phyloP scores from a whole-genome alignment of 805 yeast species.

The Ogataea glucozyma region DNA sequence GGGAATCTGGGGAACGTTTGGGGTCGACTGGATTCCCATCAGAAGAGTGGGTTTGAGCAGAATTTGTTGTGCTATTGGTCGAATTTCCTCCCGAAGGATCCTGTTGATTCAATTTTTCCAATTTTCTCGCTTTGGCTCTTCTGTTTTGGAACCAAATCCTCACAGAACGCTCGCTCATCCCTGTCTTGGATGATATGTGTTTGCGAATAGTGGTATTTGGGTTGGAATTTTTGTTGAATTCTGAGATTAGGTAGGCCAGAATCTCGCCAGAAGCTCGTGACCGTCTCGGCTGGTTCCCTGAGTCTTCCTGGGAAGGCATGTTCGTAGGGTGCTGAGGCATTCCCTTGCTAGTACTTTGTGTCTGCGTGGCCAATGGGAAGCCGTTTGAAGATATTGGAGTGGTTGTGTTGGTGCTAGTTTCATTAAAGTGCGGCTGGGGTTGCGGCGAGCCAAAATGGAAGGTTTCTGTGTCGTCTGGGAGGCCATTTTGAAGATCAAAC shows the following conservation, averaged over 20 bases:
- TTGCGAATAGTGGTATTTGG: slow-evolving; percentile 75
- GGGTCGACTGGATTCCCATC: neutral
- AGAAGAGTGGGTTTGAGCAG: neutral
- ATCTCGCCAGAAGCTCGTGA: slow-evolving; percentile 63
- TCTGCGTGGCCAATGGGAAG: slow-evolving; percentile 1
- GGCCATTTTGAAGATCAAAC: slow-evolving; percentile 8
- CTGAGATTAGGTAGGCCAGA: slow-evolving; percentile 62
- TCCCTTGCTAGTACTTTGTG: too few species aligned
- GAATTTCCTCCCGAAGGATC: slow-evolving; percentile 9
- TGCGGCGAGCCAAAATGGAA: slow-evolving; percentile 8
- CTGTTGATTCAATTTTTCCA: slow-evolving; percentile 47
- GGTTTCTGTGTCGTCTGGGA: slow-evolving; percentile 8
- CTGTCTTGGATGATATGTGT: slow-evolving; percentile 67
- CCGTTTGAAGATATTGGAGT: slow-evolving; percentile 5
- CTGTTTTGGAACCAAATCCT: slow-evolving; percentile 93
- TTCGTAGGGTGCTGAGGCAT: too few species aligned
- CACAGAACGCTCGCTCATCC: slow-evolving; percentile 85
- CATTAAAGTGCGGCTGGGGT: neutral
- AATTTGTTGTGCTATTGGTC: neutral
- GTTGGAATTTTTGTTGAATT: slow-evolving; percentile 70
- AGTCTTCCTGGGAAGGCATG: slow-evolving; percentile 14
- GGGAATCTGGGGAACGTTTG: neutral
- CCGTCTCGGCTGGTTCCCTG: slow-evolving; percentile 28
- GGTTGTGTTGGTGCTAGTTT: neutral
- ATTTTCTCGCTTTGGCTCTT: slow-evolving; percentile 73